Percentiles rank a stretch among this genome's conserved stretches.
Evolutionary conservation across 225 moss, liverwort and hornwort genomes (phyloP).

Genomic region (Anthoceros angustus): DNA sequence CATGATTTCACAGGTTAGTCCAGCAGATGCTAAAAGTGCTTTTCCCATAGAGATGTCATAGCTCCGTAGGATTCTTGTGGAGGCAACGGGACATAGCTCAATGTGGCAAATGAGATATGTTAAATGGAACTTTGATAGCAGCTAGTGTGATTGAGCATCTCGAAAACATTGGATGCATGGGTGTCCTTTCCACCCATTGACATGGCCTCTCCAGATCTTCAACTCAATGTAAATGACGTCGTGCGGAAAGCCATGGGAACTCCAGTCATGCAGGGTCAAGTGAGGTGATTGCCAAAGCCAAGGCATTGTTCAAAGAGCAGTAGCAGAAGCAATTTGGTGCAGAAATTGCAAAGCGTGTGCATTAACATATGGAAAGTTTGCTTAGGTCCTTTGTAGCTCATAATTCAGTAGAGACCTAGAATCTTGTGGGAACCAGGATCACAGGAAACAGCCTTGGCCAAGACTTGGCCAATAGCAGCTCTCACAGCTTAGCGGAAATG

Average conservation of each 20-base stretch:
- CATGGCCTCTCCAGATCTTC: conserved; percentile 83
- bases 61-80: conserved; percentile 63
- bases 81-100: conserved; percentile 61
- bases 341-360: neutral
- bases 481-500: too few relatives aligned
- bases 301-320: conserved; percentile 12
- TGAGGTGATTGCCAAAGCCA: conserved; percentile 55
- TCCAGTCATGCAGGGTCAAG: conserved; percentile 33
- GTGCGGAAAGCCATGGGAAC: conserved; percentile 83
- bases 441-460: too few relatives aligned
- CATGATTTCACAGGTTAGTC: conserved; percentile 91
- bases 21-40: conserved; percentile 84
- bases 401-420: too few relatives aligned
- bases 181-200: conserved; percentile 88
- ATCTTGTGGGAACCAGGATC: too few relatives aligned
- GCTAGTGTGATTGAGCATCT: conserved; percentile 90
- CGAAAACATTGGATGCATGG: conserved; percentile 62
- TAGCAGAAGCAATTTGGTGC: neutral
- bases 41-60: conserved; percentile 99
- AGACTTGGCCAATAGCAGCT: too few relatives aligned
- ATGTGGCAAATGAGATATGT: conserved; percentile 84
- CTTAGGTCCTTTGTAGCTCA: too few relatives aligned
- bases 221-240: conserved; percentile 51
- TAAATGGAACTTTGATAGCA: conserved; percentile 82
- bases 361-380: too few relatives aligned